These are phyloP conservation scores for Prunus fruticosa DNA, from an alignment of 306 rosid genomes.

Conservation along the genomic window DNA sequence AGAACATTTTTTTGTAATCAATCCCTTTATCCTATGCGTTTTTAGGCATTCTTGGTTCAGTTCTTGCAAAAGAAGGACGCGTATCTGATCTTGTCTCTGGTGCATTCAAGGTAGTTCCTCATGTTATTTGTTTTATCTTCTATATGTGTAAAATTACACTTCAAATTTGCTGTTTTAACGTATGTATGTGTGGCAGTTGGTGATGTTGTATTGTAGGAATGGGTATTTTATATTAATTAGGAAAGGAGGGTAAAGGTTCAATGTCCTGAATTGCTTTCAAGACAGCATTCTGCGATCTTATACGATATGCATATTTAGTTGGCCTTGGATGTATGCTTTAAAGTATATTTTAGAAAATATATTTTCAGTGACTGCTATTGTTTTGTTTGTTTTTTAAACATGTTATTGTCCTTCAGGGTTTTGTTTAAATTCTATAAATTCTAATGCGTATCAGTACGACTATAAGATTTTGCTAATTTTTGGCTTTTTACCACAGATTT, in stretches of 20 bases:
- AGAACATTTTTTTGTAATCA: slow-evolving; percentile 5
- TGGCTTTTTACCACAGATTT: slow-evolving; percentile 46
- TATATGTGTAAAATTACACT: background rate
- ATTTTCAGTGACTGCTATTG: background rate
- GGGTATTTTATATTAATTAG: background rate
- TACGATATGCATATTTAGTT: background rate
- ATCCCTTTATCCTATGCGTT: slow-evolving; percentile 9
- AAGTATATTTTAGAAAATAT: background rate
- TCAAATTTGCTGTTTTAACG: background rate
- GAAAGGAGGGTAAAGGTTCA: background rate
- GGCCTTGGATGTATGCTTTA: background rate
- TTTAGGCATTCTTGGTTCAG: slow-evolving; percentile 83
- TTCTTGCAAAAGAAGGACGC: slow-evolving; percentile 78
- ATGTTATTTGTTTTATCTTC: background rate
- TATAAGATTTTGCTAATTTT: background rate
- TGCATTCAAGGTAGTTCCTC: slow-evolving; percentile 66
- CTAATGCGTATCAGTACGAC: background rate
- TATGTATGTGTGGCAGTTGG: background rate
- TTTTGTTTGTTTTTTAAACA: background rate
- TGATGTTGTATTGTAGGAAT: background rate
- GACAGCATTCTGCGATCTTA: background rate
- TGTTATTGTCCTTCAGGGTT: background rate
- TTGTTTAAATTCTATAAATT: background rate
- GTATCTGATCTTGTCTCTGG: slow-evolving; percentile 67
- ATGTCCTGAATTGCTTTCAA: background rate